phyloP scores from a whole-genome alignment of 176 grass and related monocot genomes.

The bread wheat (Triticum aestivum) region IWGSC_CS_RefSeq_v2.1 NC_057804.1:74656667-74657166 shows the following conservation, averaged over 20 bases:
- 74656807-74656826: slow-evolving; percentile 44
- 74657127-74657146: slow-evolving; percentile 4
- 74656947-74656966: slow-evolving; percentile 31
- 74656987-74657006: slow-evolving; percentile 10
- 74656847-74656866: slow-evolving; percentile 85
- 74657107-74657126: slow-evolving; percentile 11
- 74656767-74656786: slow-evolving; percentile 15
- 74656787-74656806: slow-evolving; percentile 23
- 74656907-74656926: slow-evolving; percentile 95
- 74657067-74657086: background rate
- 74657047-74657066: slow-evolving; percentile 14
- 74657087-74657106: background rate
- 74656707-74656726: background rate
- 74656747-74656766: background rate
- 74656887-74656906: slow-evolving; percentile 99
- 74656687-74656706: background rate
- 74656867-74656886: slow-evolving; percentile 98
- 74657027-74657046: background rate
- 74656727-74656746: background rate
- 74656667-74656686: background rate
- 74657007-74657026: slow-evolving; percentile 13
- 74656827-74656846: slow-evolving; percentile 83
- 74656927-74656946: slow-evolving; percentile 43
- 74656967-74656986: background rate
- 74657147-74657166: slow-evolving; percentile 4